phyloP scores from a whole-genome alignment of 2,329 filamentous ascomycete species.

The Sclerotinia spermophila region DNA sequence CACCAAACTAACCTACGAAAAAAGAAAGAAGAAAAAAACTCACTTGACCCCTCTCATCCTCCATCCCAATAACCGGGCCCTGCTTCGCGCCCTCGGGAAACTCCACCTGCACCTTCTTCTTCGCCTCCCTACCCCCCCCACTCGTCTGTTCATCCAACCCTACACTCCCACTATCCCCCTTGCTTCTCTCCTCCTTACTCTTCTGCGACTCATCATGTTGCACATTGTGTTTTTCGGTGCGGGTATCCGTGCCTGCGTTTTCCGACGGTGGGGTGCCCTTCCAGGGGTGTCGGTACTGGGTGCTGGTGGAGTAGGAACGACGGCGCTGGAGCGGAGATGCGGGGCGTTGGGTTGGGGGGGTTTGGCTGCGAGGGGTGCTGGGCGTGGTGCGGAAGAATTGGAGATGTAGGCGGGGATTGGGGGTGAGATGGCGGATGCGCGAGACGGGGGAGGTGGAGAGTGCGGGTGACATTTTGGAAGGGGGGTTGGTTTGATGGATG shows the following conservation, averaged over 20 bases:
- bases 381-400: neutral
- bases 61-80: constrained; percentile 12
- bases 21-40: neutral
- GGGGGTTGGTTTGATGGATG: neutral
- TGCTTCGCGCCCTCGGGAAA: neutral
- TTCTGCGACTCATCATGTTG: neutral
- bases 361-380: neutral
- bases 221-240: neutral
- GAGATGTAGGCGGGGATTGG: constrained; percentile 1
- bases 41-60: constrained; percentile 18
- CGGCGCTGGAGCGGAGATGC: neutral
- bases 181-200: neutral
- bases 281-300: neutral
- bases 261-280: neutral
- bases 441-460: neutral
- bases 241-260: neutral
- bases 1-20: neutral
- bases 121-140: neutral
- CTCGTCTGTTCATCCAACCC: neutral
- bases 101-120: constrained; percentile 3
- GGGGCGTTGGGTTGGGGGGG: neutral
- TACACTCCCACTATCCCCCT: neutral
- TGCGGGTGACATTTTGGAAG: neutral
- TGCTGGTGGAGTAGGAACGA: neutral
- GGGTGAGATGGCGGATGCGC: constrained; percentile 4